Evolutionary conservation across 129 eudicot genomes (phyloP).

Genomic region (Oenanthe sinensis): DNA sequence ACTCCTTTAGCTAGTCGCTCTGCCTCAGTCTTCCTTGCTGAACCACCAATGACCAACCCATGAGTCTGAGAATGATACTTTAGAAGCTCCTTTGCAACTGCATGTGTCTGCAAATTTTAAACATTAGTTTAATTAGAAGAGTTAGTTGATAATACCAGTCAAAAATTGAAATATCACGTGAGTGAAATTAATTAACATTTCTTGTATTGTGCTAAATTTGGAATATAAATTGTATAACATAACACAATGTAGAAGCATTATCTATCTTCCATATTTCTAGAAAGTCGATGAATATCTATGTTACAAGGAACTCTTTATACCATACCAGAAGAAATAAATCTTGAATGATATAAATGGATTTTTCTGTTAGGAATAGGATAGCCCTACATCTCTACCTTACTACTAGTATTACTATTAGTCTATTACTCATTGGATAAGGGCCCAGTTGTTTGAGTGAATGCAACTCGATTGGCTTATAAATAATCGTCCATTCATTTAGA

Average conservation of each 20-base stretch:
- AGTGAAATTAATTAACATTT: neutral
- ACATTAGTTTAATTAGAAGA: neutral
- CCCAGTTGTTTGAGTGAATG: too few relatives aligned
- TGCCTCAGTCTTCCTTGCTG: slow-evolving; percentile 65
- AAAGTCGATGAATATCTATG: neutral
- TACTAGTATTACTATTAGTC: too few relatives aligned
- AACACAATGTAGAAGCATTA: neutral
- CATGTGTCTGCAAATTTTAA: slow-evolving; percentile 19
- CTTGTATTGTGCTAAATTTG: neutral
- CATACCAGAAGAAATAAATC: too few relatives aligned
- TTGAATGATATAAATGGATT: too few relatives aligned
- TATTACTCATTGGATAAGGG: too few relatives aligned
- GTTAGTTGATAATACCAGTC: neutral
- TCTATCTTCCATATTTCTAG: neutral
- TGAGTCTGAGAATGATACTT: slow-evolving; percentile 86
- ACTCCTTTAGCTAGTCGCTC: slow-evolving; percentile 79
- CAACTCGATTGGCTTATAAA: too few relatives aligned
- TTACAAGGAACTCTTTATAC: too few relatives aligned
- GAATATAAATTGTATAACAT: neutral
- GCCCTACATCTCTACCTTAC: too few relatives aligned
- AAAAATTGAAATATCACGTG: neutral
- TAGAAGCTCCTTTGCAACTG: slow-evolving; percentile 37
- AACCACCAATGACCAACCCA: slow-evolving; percentile 86
- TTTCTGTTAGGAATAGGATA: too few relatives aligned
- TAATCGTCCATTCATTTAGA: too few relatives aligned